A percentile compares a stretch with the other conserved stretches of the same genome.
Conservation (phyloP, 78 protist species). For the Polysphondylium violaceum region DNA sequence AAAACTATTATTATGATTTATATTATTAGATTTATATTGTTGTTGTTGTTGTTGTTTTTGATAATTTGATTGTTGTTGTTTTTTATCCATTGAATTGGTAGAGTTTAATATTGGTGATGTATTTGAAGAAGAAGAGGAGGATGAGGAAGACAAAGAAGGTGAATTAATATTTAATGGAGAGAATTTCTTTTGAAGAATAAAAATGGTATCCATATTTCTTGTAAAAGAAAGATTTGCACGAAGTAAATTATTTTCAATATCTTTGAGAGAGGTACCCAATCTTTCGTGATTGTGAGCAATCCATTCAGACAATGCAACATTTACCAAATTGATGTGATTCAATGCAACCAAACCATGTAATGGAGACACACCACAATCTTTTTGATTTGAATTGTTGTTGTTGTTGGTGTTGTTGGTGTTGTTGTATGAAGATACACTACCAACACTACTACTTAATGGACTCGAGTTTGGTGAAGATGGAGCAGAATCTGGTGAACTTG, state of each 20-base stretch:
- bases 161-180: neutral
- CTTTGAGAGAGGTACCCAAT: conserved; percentile 38
- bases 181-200: conserved; percentile 24
- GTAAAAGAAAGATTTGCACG: conserved; percentile 55
- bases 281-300: conserved; percentile 64
- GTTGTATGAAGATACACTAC: neutral
- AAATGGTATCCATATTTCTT: conserved; percentile 37
- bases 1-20: neutral
- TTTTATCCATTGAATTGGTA: neutral
- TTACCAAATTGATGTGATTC: conserved; percentile 56
- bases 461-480: neutral
- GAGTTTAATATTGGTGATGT: neutral
- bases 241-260: conserved; percentile 46
- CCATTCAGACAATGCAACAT: conserved; percentile 63
- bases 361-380: conserved; percentile 28
- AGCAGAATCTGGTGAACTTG: neutral
- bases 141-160: neutral
- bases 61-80: neutral
- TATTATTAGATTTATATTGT: neutral
- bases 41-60: neutral
- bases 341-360: conserved; percentile 75
- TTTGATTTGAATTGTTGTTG: neutral
- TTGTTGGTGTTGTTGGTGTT: conserved; percentile 4
- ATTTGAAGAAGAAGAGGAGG: neutral
- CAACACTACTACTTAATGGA: neutral